Percentiles rank a stretch among this genome's conserved stretches.
Conservation (phyloP, 1,139 yeast species). For the Yamadazyma jaroonii region DNA sequence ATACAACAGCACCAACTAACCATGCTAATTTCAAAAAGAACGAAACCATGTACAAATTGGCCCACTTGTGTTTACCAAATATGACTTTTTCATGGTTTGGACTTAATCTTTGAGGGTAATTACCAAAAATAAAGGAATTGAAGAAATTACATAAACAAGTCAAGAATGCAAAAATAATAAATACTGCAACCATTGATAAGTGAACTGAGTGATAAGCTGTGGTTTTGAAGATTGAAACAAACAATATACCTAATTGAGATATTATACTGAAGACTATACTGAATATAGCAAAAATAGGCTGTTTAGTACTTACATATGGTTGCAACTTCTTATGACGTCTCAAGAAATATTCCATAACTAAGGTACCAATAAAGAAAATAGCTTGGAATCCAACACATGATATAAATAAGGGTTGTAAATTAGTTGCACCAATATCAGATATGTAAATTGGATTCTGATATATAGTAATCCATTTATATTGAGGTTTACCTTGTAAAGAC, state of each 20-base stretch:
- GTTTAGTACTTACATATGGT: conserved; percentile 48
- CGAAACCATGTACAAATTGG: conserved; percentile 48
- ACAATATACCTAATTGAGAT: conserved; percentile 75
- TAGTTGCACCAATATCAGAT: conserved; percentile 84
- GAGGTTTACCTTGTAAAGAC: conserved; percentile 79
- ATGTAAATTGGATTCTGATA: conserved; percentile 64
- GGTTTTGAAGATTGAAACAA: conserved; percentile 76
- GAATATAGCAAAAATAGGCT: conserved; percentile 46
- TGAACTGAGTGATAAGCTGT: conserved; percentile 60
- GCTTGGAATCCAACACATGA: conserved; percentile 81
- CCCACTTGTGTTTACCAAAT: conserved; percentile 38
- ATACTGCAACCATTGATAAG: conserved; percentile 66
- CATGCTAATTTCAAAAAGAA: conserved; percentile 58
- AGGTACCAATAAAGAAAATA: conserved; percentile 66
- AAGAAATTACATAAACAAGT: conserved; percentile 60
- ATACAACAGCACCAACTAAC: conserved; percentile 63
- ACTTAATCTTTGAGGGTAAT: conserved; percentile 39
- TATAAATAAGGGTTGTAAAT: conserved; percentile 78
- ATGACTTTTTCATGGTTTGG: conserved; percentile 42
- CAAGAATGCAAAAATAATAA: conserved; percentile 67
- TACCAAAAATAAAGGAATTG: conserved; percentile 62
- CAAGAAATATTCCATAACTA: conserved; percentile 55
- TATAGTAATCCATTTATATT: conserved; percentile 53
- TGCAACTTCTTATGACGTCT: conserved; percentile 53
- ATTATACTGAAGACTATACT: conserved; percentile 54